Percentiles rank a stretch among this genome's conserved stretches.
Conservation (phyloP, 2,329 filamentous ascomycete species). For the Cercospora sesami region DNA sequence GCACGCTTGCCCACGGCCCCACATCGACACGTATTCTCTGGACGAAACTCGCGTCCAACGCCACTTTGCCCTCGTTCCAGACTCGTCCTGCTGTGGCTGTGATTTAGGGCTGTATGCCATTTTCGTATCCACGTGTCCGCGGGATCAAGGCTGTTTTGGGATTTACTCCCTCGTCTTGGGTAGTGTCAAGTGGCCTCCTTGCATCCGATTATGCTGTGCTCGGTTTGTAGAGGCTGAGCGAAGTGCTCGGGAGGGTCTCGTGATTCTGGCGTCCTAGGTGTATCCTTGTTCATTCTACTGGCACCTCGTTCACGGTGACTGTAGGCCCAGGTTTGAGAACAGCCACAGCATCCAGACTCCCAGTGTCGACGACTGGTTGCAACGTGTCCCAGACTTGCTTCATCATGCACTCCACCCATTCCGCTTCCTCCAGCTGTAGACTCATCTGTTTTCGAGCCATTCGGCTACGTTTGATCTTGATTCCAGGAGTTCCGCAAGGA, state of each 20-base stretch:
- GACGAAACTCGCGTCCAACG: neutral
- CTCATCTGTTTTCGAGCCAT: constrained; percentile 49
- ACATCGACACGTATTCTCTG: neutral
- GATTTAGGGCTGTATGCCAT: neutral
- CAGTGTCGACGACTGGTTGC: constrained; percentile 16
- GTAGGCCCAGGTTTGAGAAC: constrained; percentile 25
- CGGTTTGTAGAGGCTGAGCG: neutral
- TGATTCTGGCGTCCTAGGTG: neutral
- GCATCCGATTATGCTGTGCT: neutral
- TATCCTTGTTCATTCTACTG: constrained; percentile 23
- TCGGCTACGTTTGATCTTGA: constrained; percentile 44
- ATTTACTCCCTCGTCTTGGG: neutral
- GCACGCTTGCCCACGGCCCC: neutral
- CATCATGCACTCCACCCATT: constrained; percentile 45
- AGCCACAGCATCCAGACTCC: constrained; percentile 30
- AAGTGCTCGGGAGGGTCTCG: neutral
- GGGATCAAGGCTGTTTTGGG: neutral
- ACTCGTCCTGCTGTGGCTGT: neutral
- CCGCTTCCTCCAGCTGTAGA: constrained; percentile 47
- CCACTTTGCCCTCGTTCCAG: constrained; percentile 2
- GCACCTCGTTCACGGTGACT: constrained; percentile 28
- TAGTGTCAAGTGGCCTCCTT: neutral
- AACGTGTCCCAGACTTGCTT: constrained; percentile 47
- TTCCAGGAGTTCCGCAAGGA: constrained; percentile 34
- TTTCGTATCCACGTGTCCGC: neutral